Percentiles rank a stretch among this genome's conserved stretches.
phyloP scores from a whole-genome alignment of 2,329 filamentous ascomycete species.

The Calonectria pauciramosa region DNA sequence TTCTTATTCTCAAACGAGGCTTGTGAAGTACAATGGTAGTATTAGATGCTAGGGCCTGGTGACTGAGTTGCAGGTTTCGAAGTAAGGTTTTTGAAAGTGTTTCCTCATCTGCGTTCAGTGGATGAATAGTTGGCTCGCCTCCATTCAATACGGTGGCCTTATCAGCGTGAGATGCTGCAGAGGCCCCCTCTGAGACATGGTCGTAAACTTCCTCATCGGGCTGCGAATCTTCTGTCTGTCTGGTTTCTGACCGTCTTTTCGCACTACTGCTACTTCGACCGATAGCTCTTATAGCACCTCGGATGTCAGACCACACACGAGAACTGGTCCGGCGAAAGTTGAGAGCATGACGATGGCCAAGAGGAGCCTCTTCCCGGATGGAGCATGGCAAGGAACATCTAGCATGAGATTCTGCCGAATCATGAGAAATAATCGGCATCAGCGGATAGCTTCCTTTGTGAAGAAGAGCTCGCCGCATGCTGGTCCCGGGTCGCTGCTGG shows the following conservation, averaged over 20 bases:
- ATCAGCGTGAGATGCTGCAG: constrained; percentile 17
- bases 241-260: constrained; percentile 24
- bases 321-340: constrained; percentile 47
- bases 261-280: constrained; percentile 47
- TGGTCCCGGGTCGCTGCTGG: constrained; percentile 31
- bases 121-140: neutral
- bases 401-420: constrained; percentile 28
- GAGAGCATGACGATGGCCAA: constrained; percentile 27
- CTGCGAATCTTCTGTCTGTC: constrained; percentile 40
- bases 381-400: constrained; percentile 18
- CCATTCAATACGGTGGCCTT: constrained; percentile 17
- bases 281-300: constrained; percentile 51
- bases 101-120: constrained; percentile 29
- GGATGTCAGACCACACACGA: constrained; percentile 53
- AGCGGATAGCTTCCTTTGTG: constrained; percentile 44
- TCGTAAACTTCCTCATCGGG: constrained; percentile 32
- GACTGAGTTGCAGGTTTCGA: constrained; percentile 44
- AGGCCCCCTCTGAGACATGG: constrained; percentile 17
- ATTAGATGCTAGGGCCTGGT: constrained; percentile 42
- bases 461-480: constrained; percentile 46
- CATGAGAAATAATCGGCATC: constrained; percentile 35
- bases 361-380: constrained; percentile 21
- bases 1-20: constrained; percentile 35
- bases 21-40: constrained; percentile 47
- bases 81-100: constrained; percentile 43